Base-by-base conservation (phyloP, 2,329 filamentous ascomycete species). In the Penicillium sp. region DNA sequence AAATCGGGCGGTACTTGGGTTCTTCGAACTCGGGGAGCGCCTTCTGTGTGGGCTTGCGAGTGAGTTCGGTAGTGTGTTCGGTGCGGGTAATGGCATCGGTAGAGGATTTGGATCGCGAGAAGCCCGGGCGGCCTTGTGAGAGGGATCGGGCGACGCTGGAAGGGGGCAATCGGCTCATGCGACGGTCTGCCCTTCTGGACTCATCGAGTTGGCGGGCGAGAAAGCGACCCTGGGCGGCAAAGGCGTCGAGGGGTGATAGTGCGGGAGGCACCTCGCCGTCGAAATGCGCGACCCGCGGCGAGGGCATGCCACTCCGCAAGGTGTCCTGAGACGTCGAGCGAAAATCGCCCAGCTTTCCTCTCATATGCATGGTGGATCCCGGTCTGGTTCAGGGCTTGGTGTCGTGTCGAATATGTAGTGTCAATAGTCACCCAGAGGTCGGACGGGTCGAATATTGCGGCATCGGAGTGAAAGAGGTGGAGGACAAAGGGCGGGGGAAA, bases 221-320 rank as follows among this genome's bases (percentile, higher is more conserved):
- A 65, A 95, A 78, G 54, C 93, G 88, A 65, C 92, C 95, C 70
- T 97, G 93, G 58, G 93, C 83, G 21, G 93, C 93, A 71, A 99
- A 95, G 45, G 93, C 93, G 81, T 99, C 94, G 61, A 99, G 83
- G 10, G 94, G 94, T 7, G 94, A 97, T 53, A 97, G 82, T 49
- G 94, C 90, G 5, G 94, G 94, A 18, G 94, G 93, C 1, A 74
- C 60, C 59, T 93, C 90, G 58, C 90, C 90, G 54, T 89, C 88
- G 54, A 90, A 81, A 72, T 92, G 88, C 58, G 75, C 71, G 55
- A 91, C 78, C 58, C 89, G 86, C 40, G 89, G 89, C n/a, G 89
- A 92, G 60, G 82, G 80, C 32, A 87, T 74, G n/a, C 84, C 82
- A 51, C 80, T 81, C 16, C 81, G 78, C 49, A 78, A 68, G 10